Evolutionary conservation across 331 rosid genomes (phyloP), one percentile per base, ranked within the genome.

Genomic region (Quercus tomentella): DNA sequence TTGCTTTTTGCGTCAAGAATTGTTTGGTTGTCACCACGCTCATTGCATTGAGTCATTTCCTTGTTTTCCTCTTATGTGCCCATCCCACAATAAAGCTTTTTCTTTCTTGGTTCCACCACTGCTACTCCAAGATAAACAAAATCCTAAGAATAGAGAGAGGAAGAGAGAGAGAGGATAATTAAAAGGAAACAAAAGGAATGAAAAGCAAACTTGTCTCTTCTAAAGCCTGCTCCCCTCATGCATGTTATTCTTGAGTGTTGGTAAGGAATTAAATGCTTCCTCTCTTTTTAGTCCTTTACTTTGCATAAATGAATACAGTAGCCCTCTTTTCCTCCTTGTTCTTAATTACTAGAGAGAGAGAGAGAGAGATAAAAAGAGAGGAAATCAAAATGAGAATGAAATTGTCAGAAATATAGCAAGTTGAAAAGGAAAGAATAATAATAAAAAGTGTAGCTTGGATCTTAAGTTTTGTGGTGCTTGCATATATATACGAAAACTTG

Each of bases 41-140:
- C 85, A 78, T 84, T 88, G 88, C 93, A 89, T 86, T 84, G 89
- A 78, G 92, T 89, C 94, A 90, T 92, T 75, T 87, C 77, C 84
- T 85, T 80, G 56, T 73, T 71, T 85, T 76, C 58, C 83, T 76
- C 77, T 41, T 41, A 82, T 79, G 58, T 54, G 78, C 72, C 68
- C 80, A 77, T 83, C 74, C 82, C 86, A 80, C 73, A 79, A 76
- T 80, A 37, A 77, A 70, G 73, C 72, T 79, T 75, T 31, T 41
- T 41, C 74, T 82, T 83, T 72, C 79, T 61, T 26, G 62, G 51
- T 69, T 81, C 83, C 56, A 77, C 87, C 78, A 77, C 35, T 82
- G 79, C 58, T 37, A 58, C 81, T 69, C 70, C 56, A 35, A 70
- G 71, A 60, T 7, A 73, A 71, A 79, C 65, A 76, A 62, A 23